Base-by-base conservation (phyloP, 371 early-diverging fungal genomes). In the Mucor lusitanicus region DNA sequence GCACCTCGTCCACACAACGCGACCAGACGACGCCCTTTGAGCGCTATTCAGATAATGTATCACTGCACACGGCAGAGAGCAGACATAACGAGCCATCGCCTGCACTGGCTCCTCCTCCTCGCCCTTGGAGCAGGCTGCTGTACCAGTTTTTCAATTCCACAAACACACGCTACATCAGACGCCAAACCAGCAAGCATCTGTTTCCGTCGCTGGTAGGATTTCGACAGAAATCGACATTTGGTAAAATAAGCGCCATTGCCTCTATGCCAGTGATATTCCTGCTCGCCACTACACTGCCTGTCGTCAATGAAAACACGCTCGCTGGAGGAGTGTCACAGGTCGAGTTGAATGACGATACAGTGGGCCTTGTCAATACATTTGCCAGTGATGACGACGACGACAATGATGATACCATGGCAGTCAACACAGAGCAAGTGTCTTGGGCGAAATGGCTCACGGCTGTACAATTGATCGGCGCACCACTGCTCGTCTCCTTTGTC, bases 161-260 rank as follows among this genome's bases (percentile, higher is more conserved):
- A 37, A 67, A 39, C 19, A 48, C 21, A 9, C 48, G 48, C 13
- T 58, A 64, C 4, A 55, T 63, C 17, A 32, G 28, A 9, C 62
- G 61, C 6, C 67, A 78, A 27, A 27, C 72, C 3, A 17, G 13
- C 3, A 65, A 35, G 8, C 68, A 73, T 37, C 70, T 88, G n/a
- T 88, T 90, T 58, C 90, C 90, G 6, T 82, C 84, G 0, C 64
- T 88, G 7, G 40, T 69, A 9, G 80, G 82, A 46, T 86, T 87
- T 74, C 33, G 71, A 6, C 54, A 85, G 13, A 88, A 88, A 35
- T 77, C 86, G 8, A n/a, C 73, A 0, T 81, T 79, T 64, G 79
- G 82, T 64, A 86, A 86, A 71, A 70, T 85, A 7, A 83, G 78
- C 58, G 80, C 88, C 0, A 21, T 87, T 8, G 68, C 85, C 0